Base-by-base conservation (phyloP, 2,329 filamentous ascomycete species). In the Colletotrichum orchidophilum region DNA sequence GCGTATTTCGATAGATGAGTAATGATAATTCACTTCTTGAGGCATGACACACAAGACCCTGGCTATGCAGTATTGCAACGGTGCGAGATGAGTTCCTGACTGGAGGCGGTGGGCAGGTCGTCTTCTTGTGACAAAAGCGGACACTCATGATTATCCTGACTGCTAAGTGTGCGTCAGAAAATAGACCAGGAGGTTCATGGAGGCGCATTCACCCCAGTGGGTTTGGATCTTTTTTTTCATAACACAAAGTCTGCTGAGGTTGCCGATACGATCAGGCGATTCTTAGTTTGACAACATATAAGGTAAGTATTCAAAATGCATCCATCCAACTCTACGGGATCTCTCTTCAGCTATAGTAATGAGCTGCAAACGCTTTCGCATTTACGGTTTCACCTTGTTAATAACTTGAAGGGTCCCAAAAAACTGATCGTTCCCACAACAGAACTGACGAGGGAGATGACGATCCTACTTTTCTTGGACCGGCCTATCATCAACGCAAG, bases 21-120 rank as follows among this genome's bases (percentile, higher is more conserved):
- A 71, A 71, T 71, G 68, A 71, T 68, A 68, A 71, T 71, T 67
- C 42, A 70, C 62, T 55, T 62, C 60, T 62, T 53, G 58, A 52
- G 63, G n/a, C 68, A 63, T 29, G n/a, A 68, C 27, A n/a, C 5
- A 8, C 18, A 35, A 18, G 21, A 1, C 24, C 11, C 15, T 18
- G 18, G 13, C 15, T 27, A 46, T 3, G 18, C 5, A 46, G n/a
- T n/a, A n/a, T 50, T 54, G 18, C 26, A 55, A 26, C 2, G 4
- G 2, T 63, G 27, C n/a, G n/a, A 29, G 21, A 15, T 18, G 21
- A 29, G 18, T n/a, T 46, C 24, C n/a, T 15, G n/a, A 9, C 24
- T 9, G n/a, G 18, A n/a, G 15, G 21, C 6, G 3, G n/a, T 24
- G n/a, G 8, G 27, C n/a, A 26, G 42, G 33, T 50, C 11, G 29